A percentile compares a stretch with the other conserved stretches of the same genome.
Evolutionary conservation across 352 stramenopile genomes (phyloP).

Genomic region (Pythium vanterpoolii): DNA sequence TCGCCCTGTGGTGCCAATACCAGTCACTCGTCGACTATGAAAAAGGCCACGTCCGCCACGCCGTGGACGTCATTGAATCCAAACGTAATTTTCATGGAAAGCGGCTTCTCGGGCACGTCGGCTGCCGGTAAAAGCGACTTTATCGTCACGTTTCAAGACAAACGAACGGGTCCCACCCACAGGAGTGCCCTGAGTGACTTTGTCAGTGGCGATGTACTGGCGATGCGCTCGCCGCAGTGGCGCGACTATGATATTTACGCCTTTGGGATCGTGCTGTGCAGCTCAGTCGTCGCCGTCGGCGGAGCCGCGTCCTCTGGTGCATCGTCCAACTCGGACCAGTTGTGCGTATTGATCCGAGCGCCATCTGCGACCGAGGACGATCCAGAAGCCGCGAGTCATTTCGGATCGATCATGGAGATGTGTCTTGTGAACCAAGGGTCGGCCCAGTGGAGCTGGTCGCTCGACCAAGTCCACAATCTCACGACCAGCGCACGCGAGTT

Average conservation of each 20-base stretch:
- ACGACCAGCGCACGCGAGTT: slow-evolving; percentile 79
- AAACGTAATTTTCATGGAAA: slow-evolving; percentile 68
- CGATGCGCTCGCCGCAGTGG: slow-evolving; percentile 57
- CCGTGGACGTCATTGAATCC: slow-evolving; percentile 32
- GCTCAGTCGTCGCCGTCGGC: slow-evolving; percentile 44
- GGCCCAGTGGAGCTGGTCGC: slow-evolving; percentile 53
- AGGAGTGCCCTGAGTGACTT: slow-evolving; percentile 37
- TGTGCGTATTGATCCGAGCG: slow-evolving; percentile 60
- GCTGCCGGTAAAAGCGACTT: slow-evolving; percentile 43
- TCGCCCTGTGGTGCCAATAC: slow-evolving; percentile 38
- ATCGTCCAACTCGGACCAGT: slow-evolving; percentile 36
- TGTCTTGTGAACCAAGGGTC: slow-evolving; percentile 64
- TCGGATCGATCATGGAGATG: slow-evolving; percentile 54
- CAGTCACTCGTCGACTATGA: slow-evolving; percentile 16
- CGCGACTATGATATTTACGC: slow-evolving; percentile 49
- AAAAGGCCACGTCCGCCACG: slow-evolving; percentile 1
- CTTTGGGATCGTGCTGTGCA: slow-evolving; percentile 71
- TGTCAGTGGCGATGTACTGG: slow-evolving; percentile 55
- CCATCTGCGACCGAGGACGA: slow-evolving; percentile 27
- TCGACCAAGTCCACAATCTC: slow-evolving; percentile 70
- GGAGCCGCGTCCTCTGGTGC: slow-evolving; percentile 10
- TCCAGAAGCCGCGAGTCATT: slow-evolving; percentile 25
- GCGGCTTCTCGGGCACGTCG: slow-evolving; percentile 49
- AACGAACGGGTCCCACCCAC: not conserved
- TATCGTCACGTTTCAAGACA: slow-evolving; percentile 57